phyloP scores from a whole-genome alignment of 176 grass and related monocot genomes.

The Eragrostis curvula region DNA sequence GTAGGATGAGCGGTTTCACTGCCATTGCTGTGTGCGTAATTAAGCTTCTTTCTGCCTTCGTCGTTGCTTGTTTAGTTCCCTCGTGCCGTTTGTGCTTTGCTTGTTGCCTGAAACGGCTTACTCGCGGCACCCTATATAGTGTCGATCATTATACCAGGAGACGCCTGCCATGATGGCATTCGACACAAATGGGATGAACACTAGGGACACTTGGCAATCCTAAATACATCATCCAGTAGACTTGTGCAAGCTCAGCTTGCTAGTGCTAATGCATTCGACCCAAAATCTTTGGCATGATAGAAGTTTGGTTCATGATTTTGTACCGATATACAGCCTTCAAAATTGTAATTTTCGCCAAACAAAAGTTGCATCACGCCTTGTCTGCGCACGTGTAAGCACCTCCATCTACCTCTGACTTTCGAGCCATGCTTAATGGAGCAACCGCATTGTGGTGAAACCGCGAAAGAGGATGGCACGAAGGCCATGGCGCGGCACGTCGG shows the following conservation, averaged over 20 bases:
- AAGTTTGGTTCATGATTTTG: background rate
- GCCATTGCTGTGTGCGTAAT: background rate
- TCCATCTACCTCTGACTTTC: background rate
- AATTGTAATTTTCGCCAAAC: background rate
- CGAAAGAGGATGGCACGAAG: conserved; percentile 6
- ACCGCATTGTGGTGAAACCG: background rate
- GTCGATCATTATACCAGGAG: background rate
- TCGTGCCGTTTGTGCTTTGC: background rate
- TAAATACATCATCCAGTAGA: background rate
- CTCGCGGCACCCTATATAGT: conserved; percentile 25
- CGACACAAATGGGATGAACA: background rate
- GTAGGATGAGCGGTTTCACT: background rate
- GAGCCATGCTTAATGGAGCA: background rate
- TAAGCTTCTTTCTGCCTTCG: background rate
- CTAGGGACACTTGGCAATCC: conserved; percentile 15
- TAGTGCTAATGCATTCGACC: background rate
- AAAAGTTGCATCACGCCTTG: background rate
- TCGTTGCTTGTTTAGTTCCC: too few species aligned
- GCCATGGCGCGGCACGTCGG: background rate
- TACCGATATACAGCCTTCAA: background rate
- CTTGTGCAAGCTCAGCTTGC: background rate
- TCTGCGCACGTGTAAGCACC: background rate
- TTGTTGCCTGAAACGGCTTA: background rate
- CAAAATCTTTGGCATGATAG: background rate
- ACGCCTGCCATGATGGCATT: background rate